Evolutionary conservation across 176 grass and related monocot genomes (phyloP), one percentile per base, ranked within the genome.

Genomic region (Rhynchospora pubera): DNA sequence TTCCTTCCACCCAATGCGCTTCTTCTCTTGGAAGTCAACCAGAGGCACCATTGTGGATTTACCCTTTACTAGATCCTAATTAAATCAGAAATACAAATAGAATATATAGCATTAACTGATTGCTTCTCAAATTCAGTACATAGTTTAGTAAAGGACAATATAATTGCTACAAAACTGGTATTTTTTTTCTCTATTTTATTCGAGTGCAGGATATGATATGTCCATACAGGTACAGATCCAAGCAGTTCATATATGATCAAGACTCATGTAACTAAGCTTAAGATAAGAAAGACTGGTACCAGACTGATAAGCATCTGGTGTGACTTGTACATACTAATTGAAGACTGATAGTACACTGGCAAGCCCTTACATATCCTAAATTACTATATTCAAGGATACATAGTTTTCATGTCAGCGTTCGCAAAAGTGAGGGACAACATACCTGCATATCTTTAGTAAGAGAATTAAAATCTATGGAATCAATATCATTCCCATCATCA

Each of bases 21-120:
- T 94, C 84, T 94, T 98, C 85, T 94, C 86, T 93, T 98, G 95
- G 85, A 94, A 98, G 87, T 94, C 90, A 63, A 98, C 83, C 58
- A 93, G 68, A 43, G 95, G 95, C 84, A 94, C 86, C 88, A 91
- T 79, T 0, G 95, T 98, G 47, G 93, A 84, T 87, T 88, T 94
- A 56, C 90, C 90, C 62, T 89, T 91, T 83, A 98, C 78, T 84
- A 98, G 87, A 91, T 98, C 95, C 95, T 98, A 83, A 30, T 87
- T 75, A 75, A 26, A 89, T 61, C 58, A 87, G 63, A 86, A 63
- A 87, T 85, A 47, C 1, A 13, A 79, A 42, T 26, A 61, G 43
- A 61, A 44, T 44, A 19, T 61, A 79, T 11, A 9, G 14, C 15
- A 79, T 42, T 61, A 79, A 22, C 26, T 77, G 6, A 57, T 53